Base-by-base conservation (phyloP, 1,284 basidiomycete species). In the Sporisorium graminicola region DNA sequence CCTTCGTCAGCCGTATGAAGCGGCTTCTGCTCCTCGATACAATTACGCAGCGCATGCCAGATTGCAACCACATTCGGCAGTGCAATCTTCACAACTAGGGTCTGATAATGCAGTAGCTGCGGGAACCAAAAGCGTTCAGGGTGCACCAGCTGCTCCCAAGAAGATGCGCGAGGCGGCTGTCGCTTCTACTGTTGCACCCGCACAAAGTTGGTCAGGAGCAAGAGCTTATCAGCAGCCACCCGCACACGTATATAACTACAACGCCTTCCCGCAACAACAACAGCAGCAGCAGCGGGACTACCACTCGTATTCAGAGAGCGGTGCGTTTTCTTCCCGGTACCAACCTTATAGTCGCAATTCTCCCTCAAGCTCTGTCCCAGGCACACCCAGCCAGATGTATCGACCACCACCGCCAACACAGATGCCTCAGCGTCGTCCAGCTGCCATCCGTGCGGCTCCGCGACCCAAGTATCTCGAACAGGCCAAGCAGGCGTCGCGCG, bases 371-470 rank as follows among this genome's bases (percentile, higher is more conserved):
- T 50, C 50, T 24, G 56, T 44, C 9, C 51, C 46, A 22, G 47
- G 16, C 12, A 47, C 43, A 31, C 53, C 64, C 9, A 56, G 20
- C 5, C 27, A 33, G 2, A 22, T 31, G 18, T 22, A 27, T 54
- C 43, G 58, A 24, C 52, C 43, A 33, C 22, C 29, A 31, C 29
- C 29, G n/a, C n/a, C 35, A 5, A 18, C 46, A 7, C 44, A 51
- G 3, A 49, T 35, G 40, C n/a, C n/a, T n/a, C 52, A 47, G 16
- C 55, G 33, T 16, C 37, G 14, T 16, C 65, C 70, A 1, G 52
- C 65, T 0, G 67, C 67, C 1, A 75, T 68, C 16, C 67, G 73
- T 3, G 57, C 63, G 9, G 60, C 46, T 24, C 74, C 74, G 1
- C 50, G 74, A 2, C 49, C 42, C 14, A 20, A 22, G 18, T 76